A percentile compares a stretch with the other conserved stretches of the same genome.
phyloP scores from a whole-genome alignment of 164 flowering plant species.

The Umbilicus rupestris region DNA sequence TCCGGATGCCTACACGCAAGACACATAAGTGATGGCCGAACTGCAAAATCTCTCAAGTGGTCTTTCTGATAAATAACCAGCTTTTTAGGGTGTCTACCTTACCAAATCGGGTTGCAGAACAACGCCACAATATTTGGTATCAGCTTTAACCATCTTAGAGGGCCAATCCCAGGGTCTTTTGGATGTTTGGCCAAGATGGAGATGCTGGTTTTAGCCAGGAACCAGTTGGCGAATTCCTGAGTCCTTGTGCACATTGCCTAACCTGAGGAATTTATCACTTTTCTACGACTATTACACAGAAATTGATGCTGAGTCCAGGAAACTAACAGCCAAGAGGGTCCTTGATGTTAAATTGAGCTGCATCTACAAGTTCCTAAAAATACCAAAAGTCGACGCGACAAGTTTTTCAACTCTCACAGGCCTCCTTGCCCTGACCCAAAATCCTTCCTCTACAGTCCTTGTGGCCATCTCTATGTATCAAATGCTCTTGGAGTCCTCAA shows the following conservation, averaged over 20 bases:
- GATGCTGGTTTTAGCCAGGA: conserved; percentile 25
- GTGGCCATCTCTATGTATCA: background rate
- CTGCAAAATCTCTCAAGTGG: conserved; percentile 31
- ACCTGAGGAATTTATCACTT: conserved; percentile 15
- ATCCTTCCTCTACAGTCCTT: background rate
- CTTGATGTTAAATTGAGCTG: conserved; percentile 38
- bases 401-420: conserved; percentile 18
- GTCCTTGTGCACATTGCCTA: conserved; percentile 21
- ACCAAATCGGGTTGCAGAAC: conserved; percentile 26
- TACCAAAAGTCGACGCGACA: conserved; percentile 15
- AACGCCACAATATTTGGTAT: conserved; percentile 29
- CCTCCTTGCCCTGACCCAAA: background rate
- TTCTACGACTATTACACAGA: conserved; percentile 27
- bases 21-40: no score
- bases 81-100: conserved; percentile 37
- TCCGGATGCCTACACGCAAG: conserved; percentile 42
- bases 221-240: conserved; percentile 26
- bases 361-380: conserved; percentile 32
- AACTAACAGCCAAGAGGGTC: conserved; percentile 17
- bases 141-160: conserved; percentile 24
- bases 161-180: conserved; percentile 38
- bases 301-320: conserved; percentile 38
- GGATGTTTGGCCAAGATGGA: conserved; percentile 28
- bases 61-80: conserved; percentile 33
- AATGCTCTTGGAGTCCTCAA: background rate